Base-by-base conservation (phyloP, 2,329 filamentous ascomycete species). In the Ampelomyces quisqualis region DNA sequence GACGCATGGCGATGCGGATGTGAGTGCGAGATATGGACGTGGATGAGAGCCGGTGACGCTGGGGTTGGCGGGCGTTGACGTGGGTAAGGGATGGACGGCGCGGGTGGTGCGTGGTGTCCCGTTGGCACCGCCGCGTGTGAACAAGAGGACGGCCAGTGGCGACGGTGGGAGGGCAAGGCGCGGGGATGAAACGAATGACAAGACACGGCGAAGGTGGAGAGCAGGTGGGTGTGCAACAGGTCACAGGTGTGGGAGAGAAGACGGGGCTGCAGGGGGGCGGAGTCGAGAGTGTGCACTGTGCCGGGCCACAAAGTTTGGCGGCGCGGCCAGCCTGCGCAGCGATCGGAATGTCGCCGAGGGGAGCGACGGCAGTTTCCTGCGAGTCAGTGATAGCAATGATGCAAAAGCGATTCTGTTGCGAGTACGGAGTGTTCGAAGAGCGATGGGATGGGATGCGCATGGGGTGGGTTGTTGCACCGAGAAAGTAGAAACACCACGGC, bases 181-280 rank as follows among this genome's bases (percentile, higher is more conserved):
- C 44, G 43, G 45, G 56, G 55, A 58, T 57, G 55, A 59, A 65
- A 65, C 55, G 61, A 67, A 49, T 56, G 62, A 60, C 58, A 51
- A 40, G 60, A 42, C 58, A 48, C 55, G 49, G 38, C 49, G 57
- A 38, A 56, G 54, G 49, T 38, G 49, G 51, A 49, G 52, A 49
- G 32, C 40, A 33, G 35, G 38, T 34, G 40, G n/a, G 48, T 37
- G 38, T 45, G 49, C 31, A 39, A 45, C 40, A 39, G 51, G 49
- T 47, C 49, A 50, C 41, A 51, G 49, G 26, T 7, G 45, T 50
- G 55, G 53, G 53, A 43, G 45, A 44, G 41, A 45, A 47, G 43
- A 47, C 49, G 23, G 34, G 40, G 46, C 38, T 47, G 44, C 49
- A 58, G 52, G 52, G 57, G 55, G 57, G 49, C 50, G 27, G 44